Base-by-base conservation (phyloP, 768 basidiomycete genomes). In the Amanita exitialis region DNA sequence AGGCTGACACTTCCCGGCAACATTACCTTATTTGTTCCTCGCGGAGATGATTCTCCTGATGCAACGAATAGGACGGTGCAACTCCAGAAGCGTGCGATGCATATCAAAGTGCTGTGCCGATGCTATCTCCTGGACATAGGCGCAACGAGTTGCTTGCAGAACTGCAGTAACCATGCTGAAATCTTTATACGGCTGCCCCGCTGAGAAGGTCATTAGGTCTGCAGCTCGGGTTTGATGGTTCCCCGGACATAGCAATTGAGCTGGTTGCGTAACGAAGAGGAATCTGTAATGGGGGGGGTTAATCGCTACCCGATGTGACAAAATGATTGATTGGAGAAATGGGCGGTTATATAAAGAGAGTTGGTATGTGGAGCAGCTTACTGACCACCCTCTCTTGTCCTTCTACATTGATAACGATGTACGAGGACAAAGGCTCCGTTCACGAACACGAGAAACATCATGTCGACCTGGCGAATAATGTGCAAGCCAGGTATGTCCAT, bases 391-490 rank as follows among this genome's bases (percentile, higher is more conserved):
- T 27, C n/a, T 18, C 25, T 12, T 30, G n/a, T 27, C 21, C 10
- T 35, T n/a, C 37, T 16, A 7, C 34, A n/a, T 21, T 13, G 13
- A 21, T 21, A 25, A 21, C 30, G 18, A 47, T 47, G 30, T 47
- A 43, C 50, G 42, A 36, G 13, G 50, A 51, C 23, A 61, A 61
- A 16, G 36, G 56, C 47, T 61, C 64, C 37, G 63, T 69, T 53
- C 62, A 65, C 43, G 55, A 60, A 51, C 52, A 51, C 45, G 59
- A 48, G 48, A 51, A 21, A 10, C 41, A 43, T 30, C 58, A 52
- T 28, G 37, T 64, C 15, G 66, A 69, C 53, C 57, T 73, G 25
- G 57, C 63, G 15, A 69, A 71, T 56, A 72, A 73, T 58, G 63
- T 68, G 5, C 70, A 73, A 61, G 71, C 73, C 30, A 67, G 57